Conservation (phyloP, 768 basidiomycete genomes). For the Lyophyllum decastes region DNA sequence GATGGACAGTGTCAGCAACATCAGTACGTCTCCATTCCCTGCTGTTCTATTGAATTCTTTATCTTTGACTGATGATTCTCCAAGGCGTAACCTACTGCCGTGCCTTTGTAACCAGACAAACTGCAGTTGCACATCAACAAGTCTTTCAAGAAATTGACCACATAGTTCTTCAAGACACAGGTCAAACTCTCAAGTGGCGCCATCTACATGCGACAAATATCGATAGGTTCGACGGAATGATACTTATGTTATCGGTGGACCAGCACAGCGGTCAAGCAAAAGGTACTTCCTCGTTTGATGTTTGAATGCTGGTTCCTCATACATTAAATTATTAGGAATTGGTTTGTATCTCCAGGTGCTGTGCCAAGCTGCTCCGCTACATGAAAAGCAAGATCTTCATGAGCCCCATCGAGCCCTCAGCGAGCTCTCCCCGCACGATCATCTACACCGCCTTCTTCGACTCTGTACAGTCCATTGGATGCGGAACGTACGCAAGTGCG, state of each 20-base stretch:
- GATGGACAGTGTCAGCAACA: not conserved
- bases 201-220: conserved; percentile 19
- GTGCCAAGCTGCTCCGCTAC: not conserved
- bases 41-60: too few relatives aligned
- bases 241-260: conserved; percentile 20
- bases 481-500: not conserved
- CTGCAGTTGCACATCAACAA: conserved; percentile 19
- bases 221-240: conserved; percentile 9
- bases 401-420: conserved; percentile 2
- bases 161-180: conserved; percentile 23
- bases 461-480: not conserved
- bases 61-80: not conserved
- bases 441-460: not conserved
- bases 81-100: not conserved
- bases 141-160: conserved; percentile 17
- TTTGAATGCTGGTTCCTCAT: not conserved
- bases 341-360: not conserved
- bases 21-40: not conserved
- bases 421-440: conserved; percentile 4
- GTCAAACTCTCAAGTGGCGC: conserved; percentile 16
- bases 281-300: conserved; percentile 9
- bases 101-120: conserved; percentile 9
- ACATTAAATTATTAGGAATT: conserved; percentile 3
- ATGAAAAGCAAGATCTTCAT: not conserved
- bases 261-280: conserved; percentile 25